These are phyloP conservation scores for Cichorium intybus DNA, from an alignment of 140 eudicot species.

Conservation along the genomic window DNA sequence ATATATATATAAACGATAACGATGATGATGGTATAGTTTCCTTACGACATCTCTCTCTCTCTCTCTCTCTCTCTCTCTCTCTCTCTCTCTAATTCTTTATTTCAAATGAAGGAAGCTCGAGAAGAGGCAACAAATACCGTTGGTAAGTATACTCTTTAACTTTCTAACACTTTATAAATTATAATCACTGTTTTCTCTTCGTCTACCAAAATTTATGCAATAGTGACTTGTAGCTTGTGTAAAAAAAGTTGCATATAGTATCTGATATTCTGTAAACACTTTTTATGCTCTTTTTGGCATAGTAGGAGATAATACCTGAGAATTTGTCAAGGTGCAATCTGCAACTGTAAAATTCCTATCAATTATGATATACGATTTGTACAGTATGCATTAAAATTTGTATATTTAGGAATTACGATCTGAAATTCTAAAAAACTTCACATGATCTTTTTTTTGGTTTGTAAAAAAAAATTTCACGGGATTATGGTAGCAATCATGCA, in stretches of 20 bases:
- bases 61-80: background rate
- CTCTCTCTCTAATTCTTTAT: background rate
- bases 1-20: too few relatives aligned
- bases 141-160: constrained; percentile 16
- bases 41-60: too few relatives aligned
- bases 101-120: constrained; percentile 32
- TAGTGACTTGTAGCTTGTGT: background rate
- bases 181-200: background rate
- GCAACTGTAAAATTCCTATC: background rate
- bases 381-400: background rate
- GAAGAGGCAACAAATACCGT: constrained; percentile 12
- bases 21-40: too few relatives aligned
- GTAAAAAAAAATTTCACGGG: background rate
- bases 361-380: background rate
- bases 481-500: background rate
- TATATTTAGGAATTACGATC: background rate
- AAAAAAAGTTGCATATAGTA: background rate
- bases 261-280: background rate
- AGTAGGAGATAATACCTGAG: background rate
- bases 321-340: background rate
- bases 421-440: background rate
- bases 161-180: too few relatives aligned
- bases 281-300: background rate
- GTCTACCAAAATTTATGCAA: background rate
- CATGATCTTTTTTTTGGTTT: background rate